Conservation (phyloP, 495 filamentous ascomycete species). For the Penicillium angulare region DNA sequence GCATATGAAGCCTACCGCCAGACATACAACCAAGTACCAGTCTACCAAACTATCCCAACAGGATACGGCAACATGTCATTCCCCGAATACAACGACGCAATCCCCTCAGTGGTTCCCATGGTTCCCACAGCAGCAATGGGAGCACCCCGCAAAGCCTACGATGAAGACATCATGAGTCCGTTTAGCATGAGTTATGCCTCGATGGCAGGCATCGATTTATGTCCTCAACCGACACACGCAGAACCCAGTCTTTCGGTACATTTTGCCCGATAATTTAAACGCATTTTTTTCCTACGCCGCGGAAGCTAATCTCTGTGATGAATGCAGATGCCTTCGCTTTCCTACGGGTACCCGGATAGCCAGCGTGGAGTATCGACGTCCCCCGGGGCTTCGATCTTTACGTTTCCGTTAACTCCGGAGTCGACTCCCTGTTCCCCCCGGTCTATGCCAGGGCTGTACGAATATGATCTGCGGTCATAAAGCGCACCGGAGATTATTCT, state of each 20-base stretch:
- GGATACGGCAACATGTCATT: slow-evolving; percentile 56
- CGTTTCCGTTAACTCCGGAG: slow-evolving; percentile 42
- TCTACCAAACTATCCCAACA: slow-evolving; percentile 63
- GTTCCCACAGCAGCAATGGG: slow-evolving; percentile 54
- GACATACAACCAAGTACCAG: slow-evolving; percentile 59
- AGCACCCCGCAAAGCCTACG: slow-evolving; percentile 35
- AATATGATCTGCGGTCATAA: slow-evolving; percentile 25
- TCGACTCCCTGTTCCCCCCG: slow-evolving; percentile 35
- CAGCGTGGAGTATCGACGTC: slow-evolving; percentile 55
- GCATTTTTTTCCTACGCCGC: slow-evolving; percentile 31
- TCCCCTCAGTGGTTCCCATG: slow-evolving; percentile 64
- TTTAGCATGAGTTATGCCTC: slow-evolving; percentile 75
- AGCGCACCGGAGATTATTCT: too few species aligned
- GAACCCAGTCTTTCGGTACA: slow-evolving; percentile 42
- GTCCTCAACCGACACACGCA: slow-evolving; percentile 35
- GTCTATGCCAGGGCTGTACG: slow-evolving; percentile 23
- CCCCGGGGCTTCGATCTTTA: slow-evolving; percentile 33
- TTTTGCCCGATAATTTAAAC: slow-evolving; percentile 53
- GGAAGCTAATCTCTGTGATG: slow-evolving; percentile 25
- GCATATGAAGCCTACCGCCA: slow-evolving; percentile 66
- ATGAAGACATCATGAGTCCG: slow-evolving; percentile 68
- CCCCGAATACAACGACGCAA: slow-evolving; percentile 62
- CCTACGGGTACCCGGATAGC: slow-evolving; percentile 78
- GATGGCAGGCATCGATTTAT: slow-evolving; percentile 73
- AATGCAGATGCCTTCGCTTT: slow-evolving; percentile 79